Evolutionary conservation across 371 early-diverging fungal genomes (phyloP), one percentile per base, ranked within the genome.

Genomic region (Rhizopus delemar): DNA sequence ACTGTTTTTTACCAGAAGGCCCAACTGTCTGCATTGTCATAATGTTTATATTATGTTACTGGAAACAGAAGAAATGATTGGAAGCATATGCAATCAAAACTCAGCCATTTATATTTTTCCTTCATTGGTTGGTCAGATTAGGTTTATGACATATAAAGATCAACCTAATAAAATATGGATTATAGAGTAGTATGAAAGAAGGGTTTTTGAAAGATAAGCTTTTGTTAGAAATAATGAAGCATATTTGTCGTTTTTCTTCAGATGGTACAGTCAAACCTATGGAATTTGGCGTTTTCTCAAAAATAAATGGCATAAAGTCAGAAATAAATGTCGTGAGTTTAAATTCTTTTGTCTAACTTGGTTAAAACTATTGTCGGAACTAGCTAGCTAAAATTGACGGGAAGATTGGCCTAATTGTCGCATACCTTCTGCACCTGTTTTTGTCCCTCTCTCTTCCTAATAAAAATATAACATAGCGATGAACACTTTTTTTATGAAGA

Each of bases 1-100:
- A 15, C 4, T 29, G 8, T 34, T 31, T 28, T 48, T 51, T 58
- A 73, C 74, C 74, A 51, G 70, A 59, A 36, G 70, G 68, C 31
- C 70, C 74, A 55, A 60, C 59, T 51, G 65, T 52, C 64, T 73
- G 74, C 74, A 73, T 73, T 16, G 33, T 52, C 16, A 38, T 3
- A n/a, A 34, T 0, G 35, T n/a, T 43, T 43, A 13, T 43, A 5
- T 43, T 43, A 13, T 15, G 7, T 43, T 43, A 5, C n/a, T n/a
- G 5, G 5, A 11, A 43, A 5, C 8, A 43, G n/a, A 43, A 13
- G 15, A 43, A 43, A 48, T 22, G 22, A 6, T 6, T 11, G 12
- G 8, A 41, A 41, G 15, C 15, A 41, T 41, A 41, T 41, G 43
- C 12, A 22, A 22, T 22, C 22, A 39, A 39, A 39, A 39, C 39